phyloP scores from a whole-genome alignment of 768 basidiomycete species.

The Hygrocybe coccinea region DNA sequence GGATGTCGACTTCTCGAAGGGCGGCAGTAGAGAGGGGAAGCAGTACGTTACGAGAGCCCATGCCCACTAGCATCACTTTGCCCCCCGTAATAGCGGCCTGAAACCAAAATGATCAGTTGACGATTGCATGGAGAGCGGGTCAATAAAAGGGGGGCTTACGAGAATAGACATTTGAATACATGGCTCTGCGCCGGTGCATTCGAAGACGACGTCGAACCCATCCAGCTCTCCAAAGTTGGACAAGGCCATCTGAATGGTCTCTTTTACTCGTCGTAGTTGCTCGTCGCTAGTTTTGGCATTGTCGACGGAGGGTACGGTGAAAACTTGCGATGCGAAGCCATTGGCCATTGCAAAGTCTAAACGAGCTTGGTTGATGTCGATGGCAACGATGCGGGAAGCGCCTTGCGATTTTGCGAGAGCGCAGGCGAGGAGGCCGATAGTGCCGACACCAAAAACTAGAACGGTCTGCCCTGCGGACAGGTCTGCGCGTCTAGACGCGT shows the following conservation, averaged over 20 bases:
- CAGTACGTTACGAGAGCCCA: constrained; percentile 81
- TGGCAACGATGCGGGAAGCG: constrained; percentile 64
- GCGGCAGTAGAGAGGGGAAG: constrained; percentile 84
- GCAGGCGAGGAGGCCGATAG: constrained; percentile 89
- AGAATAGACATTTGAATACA: constrained; percentile 89
- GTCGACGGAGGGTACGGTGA: constrained; percentile 48
- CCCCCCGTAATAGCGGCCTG: constrained; percentile 82
- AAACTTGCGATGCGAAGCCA: constrained; percentile 74
- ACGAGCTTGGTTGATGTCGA: constrained; percentile 81
- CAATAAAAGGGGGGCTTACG: constrained; percentile 46
- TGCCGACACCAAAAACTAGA: constrained; percentile 87
- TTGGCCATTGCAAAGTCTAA: constrained; percentile 71
- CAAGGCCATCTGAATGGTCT: constrained; percentile 48
- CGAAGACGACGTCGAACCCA: constrained; percentile 90
- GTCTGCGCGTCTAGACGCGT: constrained; percentile 9
- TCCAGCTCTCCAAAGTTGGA: constrained; percentile 54
- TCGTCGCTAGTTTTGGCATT: constrained; percentile 41
- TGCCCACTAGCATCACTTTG: constrained; percentile 90
- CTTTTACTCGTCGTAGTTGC: constrained; percentile 56
- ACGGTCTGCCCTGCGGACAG: constrained; percentile 54
- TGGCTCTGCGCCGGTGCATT: constrained; percentile 91
- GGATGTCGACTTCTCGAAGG: constrained; percentile 85
- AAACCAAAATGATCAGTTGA: constrained; percentile 6
- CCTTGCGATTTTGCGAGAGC: constrained; percentile 70
- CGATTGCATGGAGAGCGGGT: background rate